phyloP scores from a whole-genome alignment of 2,329 filamentous ascomycete species.

The Fusarium sacchari region DNA sequence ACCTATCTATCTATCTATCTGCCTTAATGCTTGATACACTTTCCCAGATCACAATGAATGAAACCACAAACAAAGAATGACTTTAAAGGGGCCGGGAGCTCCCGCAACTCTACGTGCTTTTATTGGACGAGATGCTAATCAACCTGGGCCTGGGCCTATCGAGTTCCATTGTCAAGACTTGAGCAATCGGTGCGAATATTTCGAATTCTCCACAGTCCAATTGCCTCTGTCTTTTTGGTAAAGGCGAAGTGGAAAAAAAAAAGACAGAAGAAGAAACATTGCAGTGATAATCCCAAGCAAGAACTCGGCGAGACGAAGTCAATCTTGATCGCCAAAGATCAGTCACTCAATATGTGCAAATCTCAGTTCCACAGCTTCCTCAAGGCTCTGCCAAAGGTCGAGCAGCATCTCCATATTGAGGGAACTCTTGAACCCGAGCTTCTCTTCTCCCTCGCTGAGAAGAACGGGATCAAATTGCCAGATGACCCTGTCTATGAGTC shows the following conservation, averaged over 20 bases:
- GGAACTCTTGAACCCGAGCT: conserved; percentile 76
- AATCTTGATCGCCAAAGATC: not conserved
- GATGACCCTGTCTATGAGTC: conserved; percentile 72
- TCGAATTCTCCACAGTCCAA: not conserved
- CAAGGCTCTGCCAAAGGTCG: conserved; percentile 76
- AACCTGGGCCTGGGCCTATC: conserved; percentile 9
- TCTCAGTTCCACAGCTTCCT: conserved; percentile 65
- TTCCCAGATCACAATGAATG: not conserved
- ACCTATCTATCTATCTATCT: not conserved
- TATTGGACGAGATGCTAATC: conserved; percentile 20
- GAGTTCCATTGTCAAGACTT: conserved; percentile 7
- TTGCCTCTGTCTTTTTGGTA: not conserved
- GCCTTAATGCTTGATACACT: not conserved
- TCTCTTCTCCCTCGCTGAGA: conserved; percentile 74
- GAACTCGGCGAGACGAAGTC: not conserved
- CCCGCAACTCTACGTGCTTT: conserved; percentile 21
- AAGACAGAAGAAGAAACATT: not conserved
- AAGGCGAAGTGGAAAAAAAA: not conserved
- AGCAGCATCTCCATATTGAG: conserved; percentile 85
- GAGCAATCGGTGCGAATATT: conserved; percentile 14
- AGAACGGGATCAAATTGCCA: conserved; percentile 73
- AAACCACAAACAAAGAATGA: not conserved
- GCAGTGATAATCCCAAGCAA: not conserved
- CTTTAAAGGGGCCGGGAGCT: conserved; percentile 29
- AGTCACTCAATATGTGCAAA: conserved; percentile 61